Evolutionary conservation across 176 grass and related monocot species (phyloP).

Genomic region (Avena atlantica): DNA sequence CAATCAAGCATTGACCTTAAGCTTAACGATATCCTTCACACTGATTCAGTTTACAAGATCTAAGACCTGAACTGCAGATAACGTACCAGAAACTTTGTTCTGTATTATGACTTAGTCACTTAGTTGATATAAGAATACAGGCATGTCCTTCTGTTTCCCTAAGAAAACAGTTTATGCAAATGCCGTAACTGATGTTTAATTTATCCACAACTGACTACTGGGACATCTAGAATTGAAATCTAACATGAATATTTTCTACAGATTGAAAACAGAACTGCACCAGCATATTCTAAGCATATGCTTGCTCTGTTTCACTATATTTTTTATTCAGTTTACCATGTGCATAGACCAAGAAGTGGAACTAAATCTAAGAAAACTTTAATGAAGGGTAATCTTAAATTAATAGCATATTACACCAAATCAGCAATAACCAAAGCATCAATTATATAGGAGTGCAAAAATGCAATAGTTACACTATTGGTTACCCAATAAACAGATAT

Average conservation of each 20-base stretch:
- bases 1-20: slow-evolving; percentile 31
- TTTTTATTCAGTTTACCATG: neutral
- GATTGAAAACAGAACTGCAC: neutral
- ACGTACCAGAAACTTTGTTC: slow-evolving; percentile 20
- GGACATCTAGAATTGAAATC: neutral
- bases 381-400: neutral
- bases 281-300: neutral
- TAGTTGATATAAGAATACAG: neutral
- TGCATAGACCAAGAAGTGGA: neutral
- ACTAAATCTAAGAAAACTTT: neutral
- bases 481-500: neutral
- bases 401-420: neutral
- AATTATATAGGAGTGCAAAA: neutral
- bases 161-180: slow-evolving; percentile 23
- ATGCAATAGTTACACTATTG: neutral
- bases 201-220: neutral
- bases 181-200: neutral
- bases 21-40: neutral
- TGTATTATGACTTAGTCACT: neutral
- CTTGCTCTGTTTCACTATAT: neutral
- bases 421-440: neutral
- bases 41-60: slow-evolving; percentile 16
- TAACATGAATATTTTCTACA: neutral
- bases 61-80: slow-evolving; percentile 5
- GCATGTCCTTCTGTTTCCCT: neutral